Percentiles rank a stretch among this genome's conserved stretches.
phyloP scores from a whole-genome alignment of 2,329 filamentous ascomycete species.

The Incumbomyces delicatus region DNA sequence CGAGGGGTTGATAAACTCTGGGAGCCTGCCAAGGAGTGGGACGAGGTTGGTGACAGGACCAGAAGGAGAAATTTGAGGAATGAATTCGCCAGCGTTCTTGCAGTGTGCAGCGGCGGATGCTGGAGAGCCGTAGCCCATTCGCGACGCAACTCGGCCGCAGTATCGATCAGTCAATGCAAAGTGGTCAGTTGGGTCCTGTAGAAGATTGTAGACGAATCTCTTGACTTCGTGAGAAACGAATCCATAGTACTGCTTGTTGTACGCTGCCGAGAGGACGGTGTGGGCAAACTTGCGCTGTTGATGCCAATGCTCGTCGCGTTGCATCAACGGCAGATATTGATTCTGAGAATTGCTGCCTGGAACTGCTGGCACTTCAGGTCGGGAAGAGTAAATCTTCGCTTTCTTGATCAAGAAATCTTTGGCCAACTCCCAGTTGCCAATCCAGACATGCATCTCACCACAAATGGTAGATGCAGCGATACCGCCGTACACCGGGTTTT shows the following conservation, averaged over 20 bases:
- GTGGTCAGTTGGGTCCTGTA: slow-evolving; percentile 21
- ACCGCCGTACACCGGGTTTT: slow-evolving; percentile 16
- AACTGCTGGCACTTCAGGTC: slow-evolving; percentile 20
- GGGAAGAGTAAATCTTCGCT: slow-evolving; percentile 22
- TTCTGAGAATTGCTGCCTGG: slow-evolving; percentile 21
- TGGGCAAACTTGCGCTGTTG: slow-evolving; percentile 23
- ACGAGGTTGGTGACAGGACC: slow-evolving; percentile 21
- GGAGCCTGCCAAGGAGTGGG: slow-evolving; percentile 19
- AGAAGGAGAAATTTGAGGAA: slow-evolving; percentile 22
- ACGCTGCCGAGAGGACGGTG: slow-evolving; percentile 20
- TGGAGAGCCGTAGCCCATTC: slow-evolving; percentile 20
- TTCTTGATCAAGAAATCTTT: slow-evolving; percentile 22
- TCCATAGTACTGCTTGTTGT: slow-evolving; percentile 22
- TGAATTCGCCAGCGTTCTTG: slow-evolving; percentile 23
- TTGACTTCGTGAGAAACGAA: slow-evolving; percentile 21
- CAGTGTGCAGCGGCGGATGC: slow-evolving; percentile 20
- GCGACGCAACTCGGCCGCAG: slow-evolving; percentile 19
- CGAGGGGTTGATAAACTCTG: slow-evolving; percentile 21
- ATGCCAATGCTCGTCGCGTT: slow-evolving; percentile 18
- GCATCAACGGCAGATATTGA: slow-evolving; percentile 21
- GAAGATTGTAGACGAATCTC: slow-evolving; percentile 21
- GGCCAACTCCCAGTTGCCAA: slow-evolving; percentile 19
- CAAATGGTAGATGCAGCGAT: slow-evolving; percentile 22
- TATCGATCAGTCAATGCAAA: slow-evolving; percentile 22
- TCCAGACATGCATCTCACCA: slow-evolving; percentile 23